A percentile compares a stretch with the other conserved stretches of the same genome.
Conservation (phyloP, 2,329 filamentous ascomycete species). For the Penicillium sp. region DNA sequence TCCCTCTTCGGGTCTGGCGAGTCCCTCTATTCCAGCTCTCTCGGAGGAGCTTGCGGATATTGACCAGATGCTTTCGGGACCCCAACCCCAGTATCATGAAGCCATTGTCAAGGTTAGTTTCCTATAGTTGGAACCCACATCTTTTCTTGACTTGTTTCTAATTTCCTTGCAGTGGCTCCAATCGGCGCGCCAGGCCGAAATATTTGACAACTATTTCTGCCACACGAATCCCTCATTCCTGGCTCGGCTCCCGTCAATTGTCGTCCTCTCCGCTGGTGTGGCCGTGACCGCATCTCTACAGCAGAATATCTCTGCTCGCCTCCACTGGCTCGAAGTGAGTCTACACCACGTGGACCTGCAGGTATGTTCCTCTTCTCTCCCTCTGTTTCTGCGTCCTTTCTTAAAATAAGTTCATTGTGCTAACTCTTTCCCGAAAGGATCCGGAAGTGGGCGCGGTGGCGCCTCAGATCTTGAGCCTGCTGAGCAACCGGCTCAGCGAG, state of each 20-base stretch:
- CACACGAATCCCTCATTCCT: slow-evolving; percentile 59
- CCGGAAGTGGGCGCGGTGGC: background rate
- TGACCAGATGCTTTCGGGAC: background rate
- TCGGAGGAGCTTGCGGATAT: background rate
- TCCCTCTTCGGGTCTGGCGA: background rate
- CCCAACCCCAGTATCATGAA: slow-evolving; percentile 38
- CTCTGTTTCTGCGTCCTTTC: background rate
- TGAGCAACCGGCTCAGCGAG: background rate
- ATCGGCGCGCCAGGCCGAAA: slow-evolving; percentile 56
- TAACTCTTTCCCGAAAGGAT: background rate
- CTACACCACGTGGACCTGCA: slow-evolving; percentile 54
- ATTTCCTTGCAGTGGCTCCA: slow-evolving; percentile 56
- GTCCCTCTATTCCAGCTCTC: background rate
- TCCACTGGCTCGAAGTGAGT: slow-evolving; percentile 60
- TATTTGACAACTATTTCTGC: slow-evolving; percentile 64
- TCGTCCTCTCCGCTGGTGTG: slow-evolving; percentile 61
- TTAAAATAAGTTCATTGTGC: background rate
- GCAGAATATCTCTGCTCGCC: slow-evolving; percentile 54
- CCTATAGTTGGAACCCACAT: background rate
- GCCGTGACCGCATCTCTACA: slow-evolving; percentile 60
- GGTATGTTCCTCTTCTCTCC: slow-evolving; percentile 40
- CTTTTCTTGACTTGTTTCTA: slow-evolving; percentile 9
- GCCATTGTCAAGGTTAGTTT: slow-evolving; percentile 45
- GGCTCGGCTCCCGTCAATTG: slow-evolving; percentile 55
- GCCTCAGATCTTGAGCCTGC: background rate